These are phyloP conservation scores for Cryptococcus deneoformans DNA, from an alignment of 1,284 basidiomycete genomes.

Conservation along the genomic window DNA sequence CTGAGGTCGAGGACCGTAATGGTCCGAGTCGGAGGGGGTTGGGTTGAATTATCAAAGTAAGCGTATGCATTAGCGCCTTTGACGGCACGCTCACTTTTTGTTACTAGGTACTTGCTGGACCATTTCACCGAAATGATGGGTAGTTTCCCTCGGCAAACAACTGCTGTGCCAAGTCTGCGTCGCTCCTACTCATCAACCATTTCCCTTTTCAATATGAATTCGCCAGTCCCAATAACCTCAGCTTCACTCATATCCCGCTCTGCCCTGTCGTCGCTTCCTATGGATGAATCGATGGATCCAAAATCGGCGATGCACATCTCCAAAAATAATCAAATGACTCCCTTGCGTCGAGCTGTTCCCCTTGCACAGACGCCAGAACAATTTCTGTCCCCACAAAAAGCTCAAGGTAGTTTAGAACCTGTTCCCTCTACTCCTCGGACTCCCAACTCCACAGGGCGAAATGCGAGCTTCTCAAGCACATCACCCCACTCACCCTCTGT, in stretches of 20 bases:
- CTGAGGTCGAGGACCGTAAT: conserved; percentile 89
- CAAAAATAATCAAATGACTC: too few species aligned
- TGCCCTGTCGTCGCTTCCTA: too few species aligned
- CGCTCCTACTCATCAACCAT: neutral
- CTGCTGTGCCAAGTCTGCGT: neutral
- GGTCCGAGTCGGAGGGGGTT: conserved; percentile 94
- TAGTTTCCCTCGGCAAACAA: conserved; percentile 14
- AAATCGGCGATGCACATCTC: too few species aligned
- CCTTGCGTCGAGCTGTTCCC: too few species aligned
- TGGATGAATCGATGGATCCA: too few species aligned
- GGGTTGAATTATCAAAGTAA: conserved; percentile 83
- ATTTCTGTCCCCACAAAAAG: too few species aligned
- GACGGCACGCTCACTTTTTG: conserved; percentile 2
- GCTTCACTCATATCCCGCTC: too few species aligned
- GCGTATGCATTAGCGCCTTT: conserved; percentile 34
- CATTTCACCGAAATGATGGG: conserved; percentile 77
- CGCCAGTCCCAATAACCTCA: too few species aligned
- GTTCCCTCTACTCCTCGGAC: conserved; percentile 1
- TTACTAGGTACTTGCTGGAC: conserved; percentile 71
- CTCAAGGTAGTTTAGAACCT: too few species aligned
- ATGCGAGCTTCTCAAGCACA: neutral
- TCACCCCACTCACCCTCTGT: neutral
- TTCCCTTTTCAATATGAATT: neutral
- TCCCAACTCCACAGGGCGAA: neutral
- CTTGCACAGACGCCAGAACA: too few species aligned